Conservation (phyloP, 2,329 filamentous ascomycete species). For the Alternaria arborescens region DNA sequence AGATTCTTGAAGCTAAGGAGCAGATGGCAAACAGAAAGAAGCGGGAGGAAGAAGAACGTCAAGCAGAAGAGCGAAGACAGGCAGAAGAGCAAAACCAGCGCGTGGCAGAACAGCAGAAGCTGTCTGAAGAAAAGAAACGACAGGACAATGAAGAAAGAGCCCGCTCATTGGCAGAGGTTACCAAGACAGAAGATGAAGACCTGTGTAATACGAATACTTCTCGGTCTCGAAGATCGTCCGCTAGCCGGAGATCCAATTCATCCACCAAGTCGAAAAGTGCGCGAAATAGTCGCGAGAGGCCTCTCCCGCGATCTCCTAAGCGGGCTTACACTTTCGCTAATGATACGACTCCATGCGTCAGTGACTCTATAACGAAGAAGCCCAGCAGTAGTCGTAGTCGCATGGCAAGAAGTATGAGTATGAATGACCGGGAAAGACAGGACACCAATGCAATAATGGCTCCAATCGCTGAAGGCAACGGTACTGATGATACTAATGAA, state of each 20-base stretch:
- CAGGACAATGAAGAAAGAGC: background rate
- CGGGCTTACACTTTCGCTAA: background rate
- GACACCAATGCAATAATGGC: background rate
- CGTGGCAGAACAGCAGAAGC: background rate
- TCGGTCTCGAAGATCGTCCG: background rate
- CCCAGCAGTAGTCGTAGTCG: background rate
- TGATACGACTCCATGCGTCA: background rate
- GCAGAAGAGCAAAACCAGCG: background rate
- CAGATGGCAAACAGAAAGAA: background rate
- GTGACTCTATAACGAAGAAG: background rate
- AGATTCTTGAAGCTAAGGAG: background rate
- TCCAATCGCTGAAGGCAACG: background rate
- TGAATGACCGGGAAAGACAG: background rate
- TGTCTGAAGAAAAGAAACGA: background rate
- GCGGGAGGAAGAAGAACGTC: background rate
- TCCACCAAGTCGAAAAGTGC: background rate
- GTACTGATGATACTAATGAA: background rate
- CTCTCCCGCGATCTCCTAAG: background rate
- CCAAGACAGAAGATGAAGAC: background rate
- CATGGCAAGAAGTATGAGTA: background rate
- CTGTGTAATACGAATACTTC: background rate
- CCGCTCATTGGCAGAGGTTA: background rate
- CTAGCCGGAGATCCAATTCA: background rate
- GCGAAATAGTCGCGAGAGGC: background rate
- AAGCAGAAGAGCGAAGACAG: background rate